Evolutionary conservation across 2,329 filamentous ascomycete genomes (phyloP), one percentile per base, ranked within the genome.

Genomic region (Fusarium staphyleae): DNA sequence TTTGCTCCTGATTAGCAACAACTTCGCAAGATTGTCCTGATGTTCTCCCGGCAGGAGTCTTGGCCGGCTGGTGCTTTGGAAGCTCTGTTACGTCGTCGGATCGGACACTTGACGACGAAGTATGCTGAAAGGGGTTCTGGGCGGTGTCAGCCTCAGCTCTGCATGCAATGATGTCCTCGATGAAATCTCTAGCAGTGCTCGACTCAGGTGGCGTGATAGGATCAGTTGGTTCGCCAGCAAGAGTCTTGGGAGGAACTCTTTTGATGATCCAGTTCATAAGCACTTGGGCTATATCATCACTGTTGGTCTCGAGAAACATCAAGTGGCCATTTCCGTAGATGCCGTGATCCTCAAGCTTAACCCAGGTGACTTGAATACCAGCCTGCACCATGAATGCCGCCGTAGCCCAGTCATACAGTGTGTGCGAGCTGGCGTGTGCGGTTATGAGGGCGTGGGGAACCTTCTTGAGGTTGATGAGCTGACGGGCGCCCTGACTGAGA

Each of bases 291-390:
- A 83, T 72, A 0, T 72, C 62, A 26, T 75, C 57, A 51, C 76
- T 83, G 61, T 85, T 84, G 60, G 70, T 74, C 70, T 84, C 81
- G 28, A 84, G 62, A 37, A 82, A 81, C 70, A 80, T 74, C 52
- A 85, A 74, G 60, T 84, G 82, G 0, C 80, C 82, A 52, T 86
- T 86, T 0, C 83, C 83, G 16, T 69, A 65, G 2, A 85, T 76
- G 0, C 74, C 74, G 1, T 70, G 49, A 1, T 78, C 67, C 0
- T 71, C 75, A 36, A 86, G 70, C 42, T 74, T 69, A 29, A 82
- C 57, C 69, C 76, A 77, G 3, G 79, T 71, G 1, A 76, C 73
- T 0, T 62, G 52, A 1, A 79, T 74, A 0, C 83, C 82, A 2
- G 78, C 81, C 63, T 87, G 83, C 45, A 68, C 61, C 63, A 87